These are phyloP conservation scores for Aspergillus hancockii DNA, from an alignment of 495 filamentous ascomycete species.

Conservation along the genomic window DNA sequence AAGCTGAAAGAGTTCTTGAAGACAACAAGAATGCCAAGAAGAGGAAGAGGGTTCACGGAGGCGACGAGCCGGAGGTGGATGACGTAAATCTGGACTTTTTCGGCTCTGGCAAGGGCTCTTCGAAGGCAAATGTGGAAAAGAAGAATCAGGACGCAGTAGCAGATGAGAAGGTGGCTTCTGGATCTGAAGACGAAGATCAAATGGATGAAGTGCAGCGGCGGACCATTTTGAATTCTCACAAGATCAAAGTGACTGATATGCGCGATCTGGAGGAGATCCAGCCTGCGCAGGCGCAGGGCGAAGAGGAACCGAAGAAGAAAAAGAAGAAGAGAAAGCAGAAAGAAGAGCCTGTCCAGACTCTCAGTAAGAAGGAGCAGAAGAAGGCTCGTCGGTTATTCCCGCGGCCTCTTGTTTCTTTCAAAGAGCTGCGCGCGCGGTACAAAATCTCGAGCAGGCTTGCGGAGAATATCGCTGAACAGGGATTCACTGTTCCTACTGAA, in stretches of 20 bases:
- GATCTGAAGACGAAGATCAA: slow-evolving; percentile 31
- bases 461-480: slow-evolving; percentile 79
- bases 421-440: slow-evolving; percentile 67
- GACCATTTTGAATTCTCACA: slow-evolving; percentile 75
- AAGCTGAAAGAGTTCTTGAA: slow-evolving; percentile 31
- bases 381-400: slow-evolving; percentile 61
- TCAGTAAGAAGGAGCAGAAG: slow-evolving; percentile 56
- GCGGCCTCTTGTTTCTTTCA: slow-evolving; percentile 77
- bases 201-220: slow-evolving; percentile 67
- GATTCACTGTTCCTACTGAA: slow-evolving; percentile 85
- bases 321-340: slow-evolving; percentile 53
- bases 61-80: slow-evolving; percentile 24
- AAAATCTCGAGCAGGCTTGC: slow-evolving; percentile 68
- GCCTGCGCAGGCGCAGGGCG: slow-evolving; percentile 37
- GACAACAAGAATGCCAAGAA: slow-evolving; percentile 41
- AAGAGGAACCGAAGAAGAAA: slow-evolving; percentile 56
- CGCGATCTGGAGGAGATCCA: slow-evolving; percentile 44
- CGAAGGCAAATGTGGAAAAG: slow-evolving; percentile 14
- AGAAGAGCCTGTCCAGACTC: slow-evolving; percentile 34
- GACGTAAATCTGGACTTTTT: slow-evolving; percentile 41
- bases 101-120: slow-evolving; percentile 30
- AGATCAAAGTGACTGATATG: slow-evolving; percentile 81
- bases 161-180: slow-evolving; percentile 23
- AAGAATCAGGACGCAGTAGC: slow-evolving; percentile 15
- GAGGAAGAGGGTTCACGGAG: slow-evolving; percentile 35